phyloP scores from a whole-genome alignment of 306 rosid genomes.

The Hylodesmum podocarpum region DNA sequence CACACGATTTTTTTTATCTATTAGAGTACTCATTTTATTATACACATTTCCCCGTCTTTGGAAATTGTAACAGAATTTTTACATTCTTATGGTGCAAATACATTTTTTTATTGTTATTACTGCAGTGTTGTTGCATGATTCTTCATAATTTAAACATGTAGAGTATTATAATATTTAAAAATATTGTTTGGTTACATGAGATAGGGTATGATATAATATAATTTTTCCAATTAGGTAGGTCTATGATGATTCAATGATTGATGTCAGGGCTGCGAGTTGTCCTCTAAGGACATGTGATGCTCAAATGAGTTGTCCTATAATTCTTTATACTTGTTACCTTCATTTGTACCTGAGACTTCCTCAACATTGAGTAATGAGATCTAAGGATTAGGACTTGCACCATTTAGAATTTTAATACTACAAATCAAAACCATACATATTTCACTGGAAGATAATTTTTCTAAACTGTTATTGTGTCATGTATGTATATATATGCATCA shows the following conservation, averaged over 20 bases:
- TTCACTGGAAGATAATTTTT: too few species aligned
- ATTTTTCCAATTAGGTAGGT: conserved; percentile 22
- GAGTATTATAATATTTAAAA: background rate
- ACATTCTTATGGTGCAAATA: too few species aligned
- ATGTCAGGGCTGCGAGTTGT: conserved; percentile 26
- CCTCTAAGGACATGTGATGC: conserved; percentile 21
- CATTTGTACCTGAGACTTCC: background rate
- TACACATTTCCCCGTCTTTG: background rate
- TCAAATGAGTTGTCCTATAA: conserved; percentile 17
- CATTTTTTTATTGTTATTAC: too few species aligned
- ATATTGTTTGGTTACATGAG: background rate
- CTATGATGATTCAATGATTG: conserved; percentile 44
- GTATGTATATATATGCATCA: too few species aligned
- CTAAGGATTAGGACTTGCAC: background rate
- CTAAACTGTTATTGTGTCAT: background rate
- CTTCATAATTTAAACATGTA: too few species aligned
- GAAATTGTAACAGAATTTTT: background rate
- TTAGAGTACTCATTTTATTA: background rate
- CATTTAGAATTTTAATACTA: background rate
- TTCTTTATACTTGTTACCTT: conserved; percentile 25
- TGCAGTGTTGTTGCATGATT: too few species aligned
- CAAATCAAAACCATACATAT: background rate
- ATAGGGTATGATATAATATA: background rate
- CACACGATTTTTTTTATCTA: too few species aligned
- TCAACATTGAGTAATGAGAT: background rate